These are phyloP conservation scores for Dactylellina sp. DNA, from an alignment of 2,329 filamentous ascomycete genomes.

Conservation along the genomic window DNA sequence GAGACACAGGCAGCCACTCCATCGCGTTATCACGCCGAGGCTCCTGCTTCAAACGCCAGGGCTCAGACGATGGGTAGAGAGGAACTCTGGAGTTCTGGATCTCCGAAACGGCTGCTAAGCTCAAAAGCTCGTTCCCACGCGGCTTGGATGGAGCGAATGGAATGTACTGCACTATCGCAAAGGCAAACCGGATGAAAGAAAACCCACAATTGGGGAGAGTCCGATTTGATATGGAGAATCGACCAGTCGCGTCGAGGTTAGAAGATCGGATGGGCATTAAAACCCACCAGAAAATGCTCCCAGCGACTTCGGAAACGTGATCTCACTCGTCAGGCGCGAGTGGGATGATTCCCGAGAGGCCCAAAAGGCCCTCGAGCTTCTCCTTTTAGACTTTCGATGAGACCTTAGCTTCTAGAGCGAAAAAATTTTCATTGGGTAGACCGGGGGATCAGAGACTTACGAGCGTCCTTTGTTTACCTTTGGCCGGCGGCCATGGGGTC, in stretches of 20 bases:
- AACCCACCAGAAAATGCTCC: conserved; percentile 1
- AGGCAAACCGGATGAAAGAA: conserved; percentile 35
- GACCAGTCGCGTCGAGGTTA: conserved; percentile 38
- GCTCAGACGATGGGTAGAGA: conserved; percentile 52
- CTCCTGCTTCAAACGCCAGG: conserved; percentile 43
- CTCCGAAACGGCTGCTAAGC: conserved; percentile 51
- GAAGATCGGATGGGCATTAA: conserved; percentile 30
- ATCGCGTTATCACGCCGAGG: conserved; percentile 55
- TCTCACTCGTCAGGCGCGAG: conserved; percentile 57
- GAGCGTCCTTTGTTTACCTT: conserved; percentile 56
- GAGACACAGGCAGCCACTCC: conserved; percentile 48
- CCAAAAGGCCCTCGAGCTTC: conserved; percentile 39
- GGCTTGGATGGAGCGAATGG: conserved; percentile 37
- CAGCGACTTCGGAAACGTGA: conserved; percentile 55
- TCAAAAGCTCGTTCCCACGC: conserved; percentile 38
- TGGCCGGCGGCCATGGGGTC: conserved; percentile 55
- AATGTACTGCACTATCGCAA: conserved; percentile 34
- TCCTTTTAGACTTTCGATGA: conserved; percentile 53
- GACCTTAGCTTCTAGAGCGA: conserved; percentile 52
- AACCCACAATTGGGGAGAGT: conserved; percentile 25
- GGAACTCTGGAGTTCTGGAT: conserved; percentile 56
- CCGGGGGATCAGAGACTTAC: conserved; percentile 41
- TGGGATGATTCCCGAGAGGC: conserved; percentile 56
- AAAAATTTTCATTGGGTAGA: conserved; percentile 55
- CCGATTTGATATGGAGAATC: conserved; percentile 22